Conservation (phyloP, 2,329 filamentous ascomycete genomes). For the Metarhizium robertsii region DNA sequence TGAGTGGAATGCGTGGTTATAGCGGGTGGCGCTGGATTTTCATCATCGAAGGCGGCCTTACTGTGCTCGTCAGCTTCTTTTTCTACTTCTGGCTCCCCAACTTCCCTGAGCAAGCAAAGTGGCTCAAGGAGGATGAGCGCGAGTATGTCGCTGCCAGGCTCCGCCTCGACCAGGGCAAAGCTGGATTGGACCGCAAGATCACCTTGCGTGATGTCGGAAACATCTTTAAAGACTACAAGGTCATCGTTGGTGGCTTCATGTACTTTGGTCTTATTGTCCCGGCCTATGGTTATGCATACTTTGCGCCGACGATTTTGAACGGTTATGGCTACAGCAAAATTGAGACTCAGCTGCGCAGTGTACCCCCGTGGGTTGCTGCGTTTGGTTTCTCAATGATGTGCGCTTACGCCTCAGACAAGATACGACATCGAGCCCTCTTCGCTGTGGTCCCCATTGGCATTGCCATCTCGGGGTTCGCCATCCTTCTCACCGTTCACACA, state of each 20-base stretch:
- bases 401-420: constrained; percentile 61
- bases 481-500: constrained; percentile 63
- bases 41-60: constrained; percentile 44
- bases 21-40: constrained; percentile 63
- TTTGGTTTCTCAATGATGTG: constrained; percentile 72
- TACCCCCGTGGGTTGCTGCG: constrained; percentile 54
- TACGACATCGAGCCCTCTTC: constrained; percentile 67
- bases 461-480: constrained; percentile 64
- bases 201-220: constrained; percentile 47
- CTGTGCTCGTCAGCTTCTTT: constrained; percentile 43
- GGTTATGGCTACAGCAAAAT: constrained; percentile 54
- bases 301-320: constrained; percentile 61
- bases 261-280: constrained; percentile 74
- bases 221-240: constrained; percentile 65
- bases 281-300: constrained; percentile 71
- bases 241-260: constrained; percentile 68
- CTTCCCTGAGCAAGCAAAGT: constrained; percentile 58
- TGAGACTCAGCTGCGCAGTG: constrained; percentile 47
- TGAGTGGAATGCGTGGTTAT: constrained; percentile 45
- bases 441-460: constrained; percentile 59
- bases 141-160: constrained; percentile 57
- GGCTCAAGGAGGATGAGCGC: constrained; percentile 62
- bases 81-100: constrained; percentile 59
- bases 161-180: constrained; percentile 57
- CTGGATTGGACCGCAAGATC: constrained; percentile 53